phyloP scores from a whole-genome alignment of 257 asterid genomes.

The Avicennia marina region DNA sequence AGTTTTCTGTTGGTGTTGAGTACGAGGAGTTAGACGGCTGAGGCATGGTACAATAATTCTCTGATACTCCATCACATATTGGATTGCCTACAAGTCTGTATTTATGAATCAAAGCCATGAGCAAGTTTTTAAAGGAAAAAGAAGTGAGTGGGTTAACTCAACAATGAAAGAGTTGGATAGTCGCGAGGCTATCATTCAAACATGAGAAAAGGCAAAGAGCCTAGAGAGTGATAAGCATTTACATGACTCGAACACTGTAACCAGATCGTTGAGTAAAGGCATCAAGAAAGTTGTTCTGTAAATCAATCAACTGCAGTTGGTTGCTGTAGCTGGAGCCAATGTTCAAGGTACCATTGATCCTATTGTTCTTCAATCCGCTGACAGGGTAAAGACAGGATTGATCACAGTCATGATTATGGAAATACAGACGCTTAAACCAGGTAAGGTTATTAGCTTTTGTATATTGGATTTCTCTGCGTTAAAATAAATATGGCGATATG shows the following conservation, averaged over 20 bases:
- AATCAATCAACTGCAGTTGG: constrained; percentile 44
- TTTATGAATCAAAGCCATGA: not conserved
- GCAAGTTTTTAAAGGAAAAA: not conserved
- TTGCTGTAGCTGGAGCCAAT: constrained; percentile 32
- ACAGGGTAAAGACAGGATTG: not conserved
- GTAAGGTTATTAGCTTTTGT: not conserved
- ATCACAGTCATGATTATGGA: not conserved
- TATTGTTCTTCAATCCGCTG: constrained; percentile 57
- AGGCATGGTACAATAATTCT: constrained; percentile 37
- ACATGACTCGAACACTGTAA: constrained; percentile 38
- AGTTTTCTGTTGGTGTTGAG: constrained; percentile 49
- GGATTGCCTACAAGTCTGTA: constrained; percentile 61
- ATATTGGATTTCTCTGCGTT: not conserved
- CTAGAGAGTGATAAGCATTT: constrained; percentile 3
- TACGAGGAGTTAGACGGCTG: constrained; percentile 30
- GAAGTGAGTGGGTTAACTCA: too few relatives aligned
- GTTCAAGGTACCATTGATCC: constrained; percentile 43
- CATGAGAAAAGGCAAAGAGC: not conserved
- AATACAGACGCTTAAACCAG: not conserved
- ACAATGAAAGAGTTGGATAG: too few relatives aligned
- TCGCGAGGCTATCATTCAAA: too few relatives aligned
- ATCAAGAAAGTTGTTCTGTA: constrained; percentile 39
- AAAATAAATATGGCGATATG: too few relatives aligned
- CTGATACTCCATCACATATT: constrained; percentile 30
- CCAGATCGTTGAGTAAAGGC: constrained; percentile 30